Evolutionary conservation across 768 basidiomycete species (phyloP).

Genomic region (Rhodotorula toruloides): DNA sequence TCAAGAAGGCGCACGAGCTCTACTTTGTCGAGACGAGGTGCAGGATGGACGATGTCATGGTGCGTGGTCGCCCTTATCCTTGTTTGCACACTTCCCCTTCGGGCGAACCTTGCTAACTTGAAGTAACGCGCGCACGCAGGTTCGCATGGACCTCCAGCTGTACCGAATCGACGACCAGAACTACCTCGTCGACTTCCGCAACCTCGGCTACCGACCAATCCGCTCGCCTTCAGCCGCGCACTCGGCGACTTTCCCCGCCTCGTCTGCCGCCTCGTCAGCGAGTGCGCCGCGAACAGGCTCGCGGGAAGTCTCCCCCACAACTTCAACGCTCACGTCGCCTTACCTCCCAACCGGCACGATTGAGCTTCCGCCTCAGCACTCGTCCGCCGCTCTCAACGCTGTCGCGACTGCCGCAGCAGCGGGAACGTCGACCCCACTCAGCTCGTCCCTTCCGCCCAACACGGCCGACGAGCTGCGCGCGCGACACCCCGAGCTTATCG

Average conservation of each 20-base stretch:
- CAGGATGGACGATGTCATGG: constrained; percentile 83
- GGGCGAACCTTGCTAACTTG: neutral
- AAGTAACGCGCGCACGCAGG: constrained; percentile 51
- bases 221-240: constrained; percentile 23
- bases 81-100: neutral
- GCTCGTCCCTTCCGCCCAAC: constrained; percentile 1
- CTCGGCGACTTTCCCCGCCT: constrained; percentile 4
- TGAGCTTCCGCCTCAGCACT: constrained; percentile 4
- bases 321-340: constrained; percentile 3
- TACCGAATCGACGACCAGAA: constrained; percentile 92
- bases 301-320: constrained; percentile 15
- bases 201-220: constrained; percentile 77
- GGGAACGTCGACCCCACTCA: neutral
- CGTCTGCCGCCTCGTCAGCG: too few relatives aligned
- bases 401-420: constrained; percentile 1
- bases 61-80: constrained; percentile 45
- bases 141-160: constrained; percentile 93
- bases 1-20: constrained; percentile 54
- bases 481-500: constrained; percentile 28
- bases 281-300: too few relatives aligned
- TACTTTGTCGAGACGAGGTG: constrained; percentile 94
- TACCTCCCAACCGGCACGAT: neutral
- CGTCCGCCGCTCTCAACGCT: neutral
- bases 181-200: constrained; percentile 96
- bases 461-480: constrained; percentile 39